These are phyloP conservation scores for Eragrostis curvula DNA, from an alignment of 176 grass and related monocot species.

Conservation along the genomic window DNA sequence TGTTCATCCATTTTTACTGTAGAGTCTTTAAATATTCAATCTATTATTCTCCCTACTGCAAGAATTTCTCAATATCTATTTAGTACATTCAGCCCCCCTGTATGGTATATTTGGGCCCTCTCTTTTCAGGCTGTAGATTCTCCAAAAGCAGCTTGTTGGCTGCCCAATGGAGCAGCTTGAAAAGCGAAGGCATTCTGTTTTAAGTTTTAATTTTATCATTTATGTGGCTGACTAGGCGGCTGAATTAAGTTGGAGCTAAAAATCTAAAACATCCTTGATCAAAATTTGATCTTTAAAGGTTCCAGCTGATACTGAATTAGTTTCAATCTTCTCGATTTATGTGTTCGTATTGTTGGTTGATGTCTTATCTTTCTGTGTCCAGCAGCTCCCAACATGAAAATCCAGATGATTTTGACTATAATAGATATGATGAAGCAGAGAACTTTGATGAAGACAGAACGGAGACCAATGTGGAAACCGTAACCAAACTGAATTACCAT, in stretches of 20 bases:
- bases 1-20: neutral
- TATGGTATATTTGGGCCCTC: neutral
- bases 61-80: neutral
- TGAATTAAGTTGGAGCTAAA: slow-evolving; percentile 8
- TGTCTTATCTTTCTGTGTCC: slow-evolving; percentile 13
- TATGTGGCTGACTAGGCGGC: neutral
- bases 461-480: slow-evolving; percentile 28
- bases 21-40: neutral
- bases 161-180: neutral
- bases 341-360: neutral
- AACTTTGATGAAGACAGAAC: slow-evolving; percentile 33
- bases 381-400: slow-evolving; percentile 31
- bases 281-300: neutral
- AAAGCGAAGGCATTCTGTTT: neutral
- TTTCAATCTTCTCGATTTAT: neutral
- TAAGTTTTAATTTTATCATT: neutral
- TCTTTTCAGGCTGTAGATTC: neutral
- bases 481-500: slow-evolving; percentile 86
- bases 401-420: slow-evolving; percentile 44
- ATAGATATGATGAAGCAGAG: slow-evolving; percentile 41
- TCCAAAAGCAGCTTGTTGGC: neutral
- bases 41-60: neutral
- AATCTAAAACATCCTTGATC: neutral
- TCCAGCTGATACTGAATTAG: neutral
- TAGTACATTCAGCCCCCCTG: neutral